Conservation (phyloP, 768 basidiomycete species). For the Auricularia sp. region DNA sequence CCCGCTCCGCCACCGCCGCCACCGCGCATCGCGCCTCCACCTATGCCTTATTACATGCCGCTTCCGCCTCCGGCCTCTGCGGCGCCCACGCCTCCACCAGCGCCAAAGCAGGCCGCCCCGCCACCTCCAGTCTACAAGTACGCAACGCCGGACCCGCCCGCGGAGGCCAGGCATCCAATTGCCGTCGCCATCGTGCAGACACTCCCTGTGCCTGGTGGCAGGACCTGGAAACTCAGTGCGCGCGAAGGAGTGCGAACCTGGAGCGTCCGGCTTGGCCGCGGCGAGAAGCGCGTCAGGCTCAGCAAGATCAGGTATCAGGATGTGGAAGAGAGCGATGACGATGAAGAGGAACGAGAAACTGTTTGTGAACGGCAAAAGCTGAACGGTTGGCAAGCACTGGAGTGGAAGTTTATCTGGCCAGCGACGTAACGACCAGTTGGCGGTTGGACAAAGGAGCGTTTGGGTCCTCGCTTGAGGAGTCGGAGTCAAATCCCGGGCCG, state of each 20-base stretch:
- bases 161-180: slow-evolving; percentile 34
- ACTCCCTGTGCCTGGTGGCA: slow-evolving; percentile 24
- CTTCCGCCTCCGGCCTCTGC: slow-evolving; percentile 6
- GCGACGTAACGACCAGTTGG: slow-evolving; percentile 34
- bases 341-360: slow-evolving; percentile 10
- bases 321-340: slow-evolving; percentile 3
- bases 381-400: slow-evolving; percentile 6
- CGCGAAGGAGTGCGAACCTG: slow-evolving; percentile 66
- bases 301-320: slow-evolving; percentile 30
- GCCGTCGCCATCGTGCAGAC: slow-evolving; percentile 16
- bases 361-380: neutral
- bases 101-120: slow-evolving; percentile 20
- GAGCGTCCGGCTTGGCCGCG: slow-evolving; percentile 51
- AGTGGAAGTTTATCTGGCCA: slow-evolving; percentile 28
- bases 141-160: slow-evolving; percentile 40
- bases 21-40: neutral
- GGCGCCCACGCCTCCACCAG: neutral
- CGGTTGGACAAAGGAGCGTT: slow-evolving; percentile 60
- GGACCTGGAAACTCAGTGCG: slow-evolving; percentile 50
- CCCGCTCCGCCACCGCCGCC: slow-evolving; percentile 3
- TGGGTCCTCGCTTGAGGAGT: too few species aligned
- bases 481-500: too few species aligned
- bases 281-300: slow-evolving; percentile 48
- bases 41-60: neutral
- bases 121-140: slow-evolving; percentile 9